Evolutionary conservation across 169 alveolate species (phyloP), one percentile per base, ranked within the genome.

Genomic region (Toxoplasma gondii): DNA sequence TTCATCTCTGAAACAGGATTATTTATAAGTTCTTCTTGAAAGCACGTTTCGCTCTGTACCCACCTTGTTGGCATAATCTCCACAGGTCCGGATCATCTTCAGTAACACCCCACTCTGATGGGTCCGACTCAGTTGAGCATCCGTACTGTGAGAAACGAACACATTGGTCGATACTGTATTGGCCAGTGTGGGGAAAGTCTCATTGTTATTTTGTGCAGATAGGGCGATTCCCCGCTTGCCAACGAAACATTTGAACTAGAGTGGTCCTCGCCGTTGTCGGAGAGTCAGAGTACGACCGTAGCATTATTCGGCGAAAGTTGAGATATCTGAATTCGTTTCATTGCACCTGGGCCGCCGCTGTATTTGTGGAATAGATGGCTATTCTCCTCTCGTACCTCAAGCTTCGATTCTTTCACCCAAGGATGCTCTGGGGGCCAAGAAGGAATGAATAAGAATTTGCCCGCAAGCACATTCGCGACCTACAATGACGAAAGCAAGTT

Each of bases 391-490:
- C 69, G 36, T 82, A 82, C 90, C 90, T 82, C 67, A 27, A 82
- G 90, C 67, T 82, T 82, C 0, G 90, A 82, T 45, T 82, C 90
- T 24, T 82, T 39, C 36, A 82, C 90, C 90, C 90, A 82, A 10
- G 90, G 90, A 49, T 82, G 90, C 38, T 82, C 90, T 29, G 90
- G 69, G 22, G 90, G 90, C 90, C 90, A 82, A 41, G 41, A 24
- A 24, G 90, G 90, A 27, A 82, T 41, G 67, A 82, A 82, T 10
- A 82, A 49, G 36, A 82, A 82, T 41, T 82, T 82, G 70, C 90
- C 90, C 36, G 54, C 69, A 44, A 82, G 90, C 31, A 36, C 41
- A n/a, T 82, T 82, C 16, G 36, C 19, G 36, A 82, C 90, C 90
- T 82, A 70, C 67, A 36, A 34, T n/a, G 45, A n/a, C 27, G 29